Evolutionary conservation across 495 filamentous ascomycete genomes (phyloP).

Genomic region (Aspergillus avenaceus): DNA sequence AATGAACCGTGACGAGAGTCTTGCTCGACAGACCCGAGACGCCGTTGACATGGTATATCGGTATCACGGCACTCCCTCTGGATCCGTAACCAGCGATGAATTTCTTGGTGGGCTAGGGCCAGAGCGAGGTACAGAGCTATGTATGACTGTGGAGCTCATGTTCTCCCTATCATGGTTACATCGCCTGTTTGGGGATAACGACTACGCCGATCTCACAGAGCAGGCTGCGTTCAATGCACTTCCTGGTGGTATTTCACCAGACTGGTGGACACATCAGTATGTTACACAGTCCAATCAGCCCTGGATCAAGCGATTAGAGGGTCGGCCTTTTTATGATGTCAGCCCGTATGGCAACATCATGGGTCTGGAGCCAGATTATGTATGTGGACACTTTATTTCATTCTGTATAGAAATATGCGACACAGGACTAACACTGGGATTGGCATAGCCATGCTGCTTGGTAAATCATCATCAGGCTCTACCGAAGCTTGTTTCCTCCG

Average conservation of each 20-base stretch:
- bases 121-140: slow-evolving; percentile 37
- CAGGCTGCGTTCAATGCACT: slow-evolving; percentile 57
- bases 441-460: slow-evolving; percentile 51
- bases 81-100: slow-evolving; percentile 37
- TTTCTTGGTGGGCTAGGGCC: slow-evolving; percentile 26
- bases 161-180: slow-evolving; percentile 36
- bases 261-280: slow-evolving; percentile 63
- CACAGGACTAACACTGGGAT: background rate
- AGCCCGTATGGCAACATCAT: background rate
- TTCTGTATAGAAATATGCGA: too few relatives aligned
- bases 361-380: slow-evolving; percentile 30
- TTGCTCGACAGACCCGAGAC: slow-evolving; percentile 26
- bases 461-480: slow-evolving; percentile 60
- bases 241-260: slow-evolving; percentile 49
- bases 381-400: background rate
- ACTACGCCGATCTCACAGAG: slow-evolving; percentile 56
- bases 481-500: slow-evolving; percentile 49
- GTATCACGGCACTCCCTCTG: slow-evolving; percentile 42
- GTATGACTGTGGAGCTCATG: slow-evolving; percentile 41
- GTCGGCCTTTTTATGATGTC: background rate
- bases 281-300: slow-evolving; percentile 55
- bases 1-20: slow-evolving; percentile 30
- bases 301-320: slow-evolving; percentile 37
- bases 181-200: slow-evolving; percentile 37
- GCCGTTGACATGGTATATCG: slow-evolving; percentile 45